Evolutionary conservation across 2,329 filamentous ascomycete genomes (phyloP), one percentile per base, ranked within the genome.

Genomic region (Karstenula rhodostoma): DNA sequence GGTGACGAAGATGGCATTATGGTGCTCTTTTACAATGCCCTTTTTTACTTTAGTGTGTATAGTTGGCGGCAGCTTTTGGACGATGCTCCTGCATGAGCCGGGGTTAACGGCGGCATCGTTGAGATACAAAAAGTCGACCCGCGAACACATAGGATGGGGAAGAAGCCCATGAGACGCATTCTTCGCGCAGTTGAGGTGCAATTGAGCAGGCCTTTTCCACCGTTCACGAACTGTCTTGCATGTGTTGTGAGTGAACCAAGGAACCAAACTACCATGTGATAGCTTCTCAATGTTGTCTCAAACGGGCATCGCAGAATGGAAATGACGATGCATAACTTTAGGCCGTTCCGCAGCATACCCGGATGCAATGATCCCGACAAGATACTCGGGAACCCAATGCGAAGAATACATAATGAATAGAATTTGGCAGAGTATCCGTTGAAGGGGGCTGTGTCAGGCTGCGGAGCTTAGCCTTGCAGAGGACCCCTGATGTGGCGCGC

Each of bases 41-140:
- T 64, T 59, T 43, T 43, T 13, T 61, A 57, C 55, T 58, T 61
- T 70, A 69, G 66, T 69, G 65, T 73, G 59, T 70, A 71, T 69
- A 70, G 61, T 63, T 63, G 61, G 68, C 59, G 52, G 29, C 15
- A 55, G 35, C 43, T 33, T 54, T 33, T 46, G 25, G 48, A 50
- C 33, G 33, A 44, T 35, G 22, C 9, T 49, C 15, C 32, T 19
- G 32, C n/a, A 48, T 42, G 35, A 37, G 33, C 17, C 12, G 32
- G 47, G 55, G 46, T 27, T 29, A 32, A 43, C 13, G 47, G 57
- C 23, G 63, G 58, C 58, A 61, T 63, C 50, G 37, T 40, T 61
- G 47, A 48, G 47, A 60, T 59, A 59, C 50, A 53, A 62, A 60
- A 62, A 60, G 49, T 62, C 57, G 58, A 53, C 53, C 58, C 33